Base-by-base conservation (phyloP, 2,329 filamentous ascomycete species). In the Orbilia quercus region DNA sequence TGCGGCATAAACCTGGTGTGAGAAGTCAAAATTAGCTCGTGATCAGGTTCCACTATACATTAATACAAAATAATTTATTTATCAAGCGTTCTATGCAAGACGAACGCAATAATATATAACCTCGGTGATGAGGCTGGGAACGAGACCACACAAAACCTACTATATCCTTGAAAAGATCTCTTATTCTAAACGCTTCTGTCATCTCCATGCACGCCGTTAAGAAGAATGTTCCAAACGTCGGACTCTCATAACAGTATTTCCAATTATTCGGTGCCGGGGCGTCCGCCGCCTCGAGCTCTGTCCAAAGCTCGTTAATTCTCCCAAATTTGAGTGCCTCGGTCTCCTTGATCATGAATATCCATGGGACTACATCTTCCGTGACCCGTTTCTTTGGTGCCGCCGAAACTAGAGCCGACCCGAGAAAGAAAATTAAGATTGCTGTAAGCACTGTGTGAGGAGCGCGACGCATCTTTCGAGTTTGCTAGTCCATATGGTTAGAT, bases 291-390 rank as follows among this genome's bases (percentile, higher is more conserved):
- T 25, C 45, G 11, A 62, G 12, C 44, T 23, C 12, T 22, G 12
- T 51, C 18, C 7, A 62, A 14, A 14, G 22, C 38, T n/a, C n/a
- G n/a, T 38, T 47, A 1, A 62, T 22, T 20, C 16, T 45, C 2
- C 4, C 18, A 11, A 34, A 20, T 4, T 40, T 57, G 4, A 42
- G 38, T 11, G 25, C 23, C 18, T 25, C 44, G 11, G 38, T 55
- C 1, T 44, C 11, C 31, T 50, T 62, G 20, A 70, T 25, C 11
- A 40, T 28, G 11, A 62, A 48, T 42, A 70, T 70, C 47, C 48
- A 70, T 34, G 55, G 48, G 7, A 23, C 6, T 44, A 18, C 12
- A 12, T 0, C n/a, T 28, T 22, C 2, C 2, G 22, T 1, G 3
- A 5, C 11, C 20, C 7, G 2, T 22, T 23, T 11, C 11, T 20